These are phyloP conservation scores for Myotisia sp. DNA, from an alignment of 2,329 filamentous ascomycete species.

Conservation along the genomic window DNA sequence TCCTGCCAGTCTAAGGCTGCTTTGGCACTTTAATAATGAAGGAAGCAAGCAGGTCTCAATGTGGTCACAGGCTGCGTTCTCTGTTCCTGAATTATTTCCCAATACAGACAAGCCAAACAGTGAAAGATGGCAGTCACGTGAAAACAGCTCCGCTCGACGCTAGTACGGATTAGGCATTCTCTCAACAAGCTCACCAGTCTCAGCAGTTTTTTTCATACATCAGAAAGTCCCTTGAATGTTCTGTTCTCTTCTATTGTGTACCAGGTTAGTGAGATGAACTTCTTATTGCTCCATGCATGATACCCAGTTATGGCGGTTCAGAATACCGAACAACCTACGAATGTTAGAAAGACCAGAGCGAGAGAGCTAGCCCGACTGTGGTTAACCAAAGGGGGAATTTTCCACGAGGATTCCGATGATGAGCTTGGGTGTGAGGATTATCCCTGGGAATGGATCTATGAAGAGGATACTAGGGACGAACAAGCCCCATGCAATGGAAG, in stretches of 20 bases:
- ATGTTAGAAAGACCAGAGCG: conserved; percentile 9
- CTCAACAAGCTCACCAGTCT: too few species aligned
- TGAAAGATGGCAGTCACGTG: conserved; percentile 3
- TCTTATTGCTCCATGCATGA: too few species aligned
- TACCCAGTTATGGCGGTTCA: conserved; percentile 1
- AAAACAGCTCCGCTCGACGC: not conserved
- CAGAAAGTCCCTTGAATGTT: too few species aligned
- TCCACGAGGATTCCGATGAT: conserved; percentile 72
- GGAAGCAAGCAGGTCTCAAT: too few species aligned
- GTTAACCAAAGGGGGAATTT: conserved; percentile 47
- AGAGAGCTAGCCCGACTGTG: conserved; percentile 32
- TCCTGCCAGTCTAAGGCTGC: too few species aligned
- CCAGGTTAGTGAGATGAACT: too few species aligned
- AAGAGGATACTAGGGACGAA: conserved; percentile 14
- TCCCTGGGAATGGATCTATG: conserved; percentile 71
- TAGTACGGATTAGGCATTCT: not conserved
- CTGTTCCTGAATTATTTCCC: conserved; percentile 3
- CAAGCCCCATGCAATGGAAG: conserved; percentile 6
- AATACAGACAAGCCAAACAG: conserved; percentile 1
- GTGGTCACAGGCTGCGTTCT: too few species aligned
- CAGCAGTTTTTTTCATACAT: too few species aligned
- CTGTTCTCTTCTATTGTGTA: too few species aligned
- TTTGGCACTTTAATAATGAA: not conserved
- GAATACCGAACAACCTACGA: conserved; percentile 2
- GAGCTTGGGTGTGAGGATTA: conserved; percentile 61